Evolutionary conservation across 2,329 filamentous ascomycete genomes (phyloP), one percentile per base, ranked within the genome.

Genomic region (Cladosporium velox): DNA sequence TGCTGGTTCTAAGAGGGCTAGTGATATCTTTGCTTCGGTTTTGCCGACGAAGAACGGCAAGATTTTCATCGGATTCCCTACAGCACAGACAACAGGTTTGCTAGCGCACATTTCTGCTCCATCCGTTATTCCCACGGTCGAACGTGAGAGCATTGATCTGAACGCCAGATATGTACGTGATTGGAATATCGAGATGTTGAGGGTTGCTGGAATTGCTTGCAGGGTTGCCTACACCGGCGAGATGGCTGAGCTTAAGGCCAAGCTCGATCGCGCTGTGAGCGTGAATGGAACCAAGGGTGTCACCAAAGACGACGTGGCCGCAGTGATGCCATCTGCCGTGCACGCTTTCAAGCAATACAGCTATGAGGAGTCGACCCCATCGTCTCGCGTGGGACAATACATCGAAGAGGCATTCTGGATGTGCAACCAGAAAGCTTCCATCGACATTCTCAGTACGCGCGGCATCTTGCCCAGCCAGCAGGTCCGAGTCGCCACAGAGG

Each of bases 331-430:
- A 0, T 90, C 93, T 76, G 92, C 93, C 15, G 81, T 92, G 21
- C 93, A 97, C 75, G 89, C 90, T 3, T 85, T 95, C 67, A 91
- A 92, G 71, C 94, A 95, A 21, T 99, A 95, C 76, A 91, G 91
- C 0, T 96, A 95, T 71, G 86, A 85, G 44, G 92, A 97, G 74
- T 97, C 95, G 1, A 98, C 96, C 0, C 95, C 95, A 1, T 96
- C 91, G 68, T 86, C 86, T 0, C 86, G 91, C 67, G 91, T 98
- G 24, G 92, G 93, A 0, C 88, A 92, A 74, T 90, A 92, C 68
- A 92, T 99, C 63, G 93, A 97, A 74, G 92, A 97, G 78, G 91
- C 93, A 0, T 99, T 99, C 76, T 99, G 95, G 95, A 96, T 88
- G 41, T 93, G 92, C 69, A 95, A 91, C 74, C 90, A 88, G 75